These are phyloP conservation scores for Saccharomyces hybrid DNA, from an alignment of 1,139 yeast species.

Conservation along the genomic window DNA sequence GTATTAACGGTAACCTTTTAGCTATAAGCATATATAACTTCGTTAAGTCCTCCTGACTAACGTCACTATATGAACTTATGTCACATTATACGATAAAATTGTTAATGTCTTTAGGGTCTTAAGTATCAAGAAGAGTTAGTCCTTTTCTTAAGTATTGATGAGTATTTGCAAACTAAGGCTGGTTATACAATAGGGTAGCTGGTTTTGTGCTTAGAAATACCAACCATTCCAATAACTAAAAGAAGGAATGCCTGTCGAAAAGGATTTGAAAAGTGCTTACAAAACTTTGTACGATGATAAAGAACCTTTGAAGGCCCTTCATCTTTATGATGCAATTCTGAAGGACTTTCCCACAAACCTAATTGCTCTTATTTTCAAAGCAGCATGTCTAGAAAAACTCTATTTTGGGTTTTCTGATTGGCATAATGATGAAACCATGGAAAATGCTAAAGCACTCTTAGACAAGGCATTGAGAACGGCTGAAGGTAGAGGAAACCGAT, in stretches of 20 bases:
- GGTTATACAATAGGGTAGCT: not conserved
- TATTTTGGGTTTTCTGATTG: slow-evolving; percentile 25
- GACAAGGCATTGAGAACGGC: slow-evolving; percentile 52
- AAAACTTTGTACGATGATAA: slow-evolving; percentile 33
- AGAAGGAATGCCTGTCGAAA: slow-evolving; percentile 22
- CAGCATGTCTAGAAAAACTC: slow-evolving; percentile 50
- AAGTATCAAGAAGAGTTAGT: not conserved
- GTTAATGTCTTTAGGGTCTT: not conserved
- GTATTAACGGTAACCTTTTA: too few relatives aligned
- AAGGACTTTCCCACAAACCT: slow-evolving; percentile 40
- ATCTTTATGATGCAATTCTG: slow-evolving; percentile 31
- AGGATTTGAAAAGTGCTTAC: slow-evolving; percentile 23
- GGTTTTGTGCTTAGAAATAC: too few relatives aligned
- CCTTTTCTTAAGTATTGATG: not conserved
- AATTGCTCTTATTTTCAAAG: slow-evolving; percentile 45
- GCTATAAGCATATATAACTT: not conserved
- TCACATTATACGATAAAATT: too few relatives aligned
- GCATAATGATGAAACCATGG: slow-evolving; percentile 37
- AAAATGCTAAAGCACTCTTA: slow-evolving; percentile 44
- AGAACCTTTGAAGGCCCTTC: slow-evolving; percentile 35
- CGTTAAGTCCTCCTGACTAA: too few relatives aligned
- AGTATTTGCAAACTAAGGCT: too few relatives aligned
- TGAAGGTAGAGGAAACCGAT: slow-evolving; percentile 41
- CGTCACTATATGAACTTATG: too few relatives aligned
- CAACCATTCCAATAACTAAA: too few relatives aligned